These are phyloP conservation scores for Syncephalastrum racemosum DNA, from an alignment of 371 early-diverging fungal species.

Conservation along the genomic window DNA sequence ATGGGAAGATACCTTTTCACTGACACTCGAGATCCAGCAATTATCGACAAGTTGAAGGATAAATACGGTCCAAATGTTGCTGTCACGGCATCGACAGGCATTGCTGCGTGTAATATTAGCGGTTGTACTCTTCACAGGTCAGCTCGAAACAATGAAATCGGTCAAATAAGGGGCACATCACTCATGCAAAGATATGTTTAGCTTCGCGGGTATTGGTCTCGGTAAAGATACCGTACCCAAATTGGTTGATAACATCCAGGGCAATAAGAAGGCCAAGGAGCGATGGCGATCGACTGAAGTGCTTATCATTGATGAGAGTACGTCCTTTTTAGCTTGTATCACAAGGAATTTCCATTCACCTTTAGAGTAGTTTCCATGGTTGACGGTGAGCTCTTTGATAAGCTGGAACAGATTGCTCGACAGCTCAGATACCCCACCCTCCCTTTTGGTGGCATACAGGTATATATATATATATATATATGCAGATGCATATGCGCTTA, in stretches of 20 bases:
- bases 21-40: conserved; percentile 11
- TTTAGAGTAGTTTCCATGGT: conserved; percentile 79
- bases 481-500: too few relatives aligned
- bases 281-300: conserved; percentile 70
- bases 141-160: background rate
- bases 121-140: conserved; percentile 77
- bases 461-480: conserved; percentile 15
- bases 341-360: background rate
- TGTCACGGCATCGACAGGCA: conserved; percentile 88
- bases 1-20: background rate
- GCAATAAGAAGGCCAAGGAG: conserved; percentile 21
- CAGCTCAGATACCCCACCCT: conserved; percentile 33
- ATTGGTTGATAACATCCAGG: conserved; percentile 40
- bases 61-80: conserved; percentile 49
- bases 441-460: conserved; percentile 92
- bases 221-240: conserved; percentile 47
- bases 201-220: conserved; percentile 76
- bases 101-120: conserved; percentile 83
- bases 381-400: conserved; percentile 78
- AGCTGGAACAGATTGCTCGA: conserved; percentile 75
- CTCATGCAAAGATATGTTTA: conserved; percentile 13
- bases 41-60: conserved; percentile 56
- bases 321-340: conserved; percentile 10
- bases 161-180: background rate
- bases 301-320: conserved; percentile 88